Conservation (phyloP, 2,329 filamentous ascomycete genomes). For the Salinomyces thailandicus region DNA sequence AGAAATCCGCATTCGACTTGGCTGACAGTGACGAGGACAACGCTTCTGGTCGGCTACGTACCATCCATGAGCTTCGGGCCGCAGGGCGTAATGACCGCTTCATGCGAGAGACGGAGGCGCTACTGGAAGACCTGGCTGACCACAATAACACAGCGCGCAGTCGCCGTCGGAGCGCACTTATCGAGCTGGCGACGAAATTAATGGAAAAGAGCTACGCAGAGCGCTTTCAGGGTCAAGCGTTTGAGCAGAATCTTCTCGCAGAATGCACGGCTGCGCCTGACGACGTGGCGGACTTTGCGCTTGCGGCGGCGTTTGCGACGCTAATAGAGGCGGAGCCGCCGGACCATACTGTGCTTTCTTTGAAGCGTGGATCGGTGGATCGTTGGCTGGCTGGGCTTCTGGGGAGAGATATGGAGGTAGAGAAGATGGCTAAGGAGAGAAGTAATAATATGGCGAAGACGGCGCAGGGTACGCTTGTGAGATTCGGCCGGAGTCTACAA, state of each 20-base stretch:
- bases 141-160: conserved; percentile 32
- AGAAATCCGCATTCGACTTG: conserved; percentile 22
- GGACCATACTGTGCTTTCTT: conserved; percentile 50
- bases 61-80: conserved; percentile 52
- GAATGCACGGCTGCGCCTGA: conserved; percentile 43
- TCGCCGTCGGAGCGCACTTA: conserved; percentile 42
- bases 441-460: conserved; percentile 59
- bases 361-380: conserved; percentile 12
- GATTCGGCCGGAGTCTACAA: conserved; percentile 39
- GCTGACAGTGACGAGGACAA: conserved; percentile 40
- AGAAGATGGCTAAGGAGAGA: conserved; percentile 51
- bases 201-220: conserved; percentile 51
- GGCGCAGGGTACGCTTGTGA: conserved; percentile 46
- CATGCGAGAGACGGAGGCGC: conserved; percentile 42
- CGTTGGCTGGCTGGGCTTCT: conserved; percentile 48
- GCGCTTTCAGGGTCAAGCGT: conserved; percentile 64
- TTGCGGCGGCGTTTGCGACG: conserved; percentile 53
- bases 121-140: conserved; percentile 50
- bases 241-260: conserved; percentile 58
- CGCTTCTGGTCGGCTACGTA: conserved; percentile 32
- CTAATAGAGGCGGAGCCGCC: conserved; percentile 53
- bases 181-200: conserved; percentile 47
- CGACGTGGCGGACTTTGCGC: conserved; percentile 46
- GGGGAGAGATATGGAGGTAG: conserved; percentile 44
- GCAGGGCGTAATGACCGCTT: conserved; percentile 49